Evolutionary conservation across 176 grass and related monocot species (phyloP).

Genomic region (Musa beccarii): DNA sequence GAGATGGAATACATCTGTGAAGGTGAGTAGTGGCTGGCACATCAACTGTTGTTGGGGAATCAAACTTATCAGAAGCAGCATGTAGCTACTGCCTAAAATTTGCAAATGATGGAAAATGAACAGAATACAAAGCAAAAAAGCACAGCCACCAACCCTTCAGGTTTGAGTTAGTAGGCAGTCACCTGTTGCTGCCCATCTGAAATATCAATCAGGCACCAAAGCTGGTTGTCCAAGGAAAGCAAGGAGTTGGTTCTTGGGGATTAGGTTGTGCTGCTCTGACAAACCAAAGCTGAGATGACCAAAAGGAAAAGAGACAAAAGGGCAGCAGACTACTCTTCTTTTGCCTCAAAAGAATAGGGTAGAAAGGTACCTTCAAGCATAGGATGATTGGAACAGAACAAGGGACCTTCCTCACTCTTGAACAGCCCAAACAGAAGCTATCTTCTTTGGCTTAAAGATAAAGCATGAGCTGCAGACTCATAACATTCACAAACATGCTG

Average conservation of each 20-base stretch:
- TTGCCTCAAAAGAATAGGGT: background rate
- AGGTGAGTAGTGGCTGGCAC: too few species aligned
- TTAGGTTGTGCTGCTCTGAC: background rate
- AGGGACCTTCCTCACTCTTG: background rate
- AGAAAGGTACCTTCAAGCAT: background rate
- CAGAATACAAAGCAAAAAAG: too few species aligned
- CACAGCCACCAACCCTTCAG: too few species aligned
- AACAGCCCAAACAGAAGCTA: background rate
- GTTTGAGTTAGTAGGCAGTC: too few species aligned
- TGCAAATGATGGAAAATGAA: too few species aligned
- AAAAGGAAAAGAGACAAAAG: background rate
- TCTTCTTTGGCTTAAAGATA: background rate
- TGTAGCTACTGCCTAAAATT: too few species aligned
- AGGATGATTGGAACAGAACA: background rate
- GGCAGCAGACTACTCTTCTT: background rate
- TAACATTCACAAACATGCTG: background rate
- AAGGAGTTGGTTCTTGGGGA: background rate
- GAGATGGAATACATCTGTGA: too few species aligned
- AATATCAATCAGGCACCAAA: background rate
- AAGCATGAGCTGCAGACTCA: background rate
- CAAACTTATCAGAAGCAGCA: too few species aligned
- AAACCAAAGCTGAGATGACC: background rate
- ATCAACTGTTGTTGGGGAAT: too few species aligned
- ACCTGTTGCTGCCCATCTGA: too few species aligned
- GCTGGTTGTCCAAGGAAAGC: background rate